A percentile compares a stretch with the other conserved stretches of the same genome.
phyloP scores from a whole-genome alignment of 2,329 filamentous ascomycete genomes.

The Colletotrichum sp. region DNA sequence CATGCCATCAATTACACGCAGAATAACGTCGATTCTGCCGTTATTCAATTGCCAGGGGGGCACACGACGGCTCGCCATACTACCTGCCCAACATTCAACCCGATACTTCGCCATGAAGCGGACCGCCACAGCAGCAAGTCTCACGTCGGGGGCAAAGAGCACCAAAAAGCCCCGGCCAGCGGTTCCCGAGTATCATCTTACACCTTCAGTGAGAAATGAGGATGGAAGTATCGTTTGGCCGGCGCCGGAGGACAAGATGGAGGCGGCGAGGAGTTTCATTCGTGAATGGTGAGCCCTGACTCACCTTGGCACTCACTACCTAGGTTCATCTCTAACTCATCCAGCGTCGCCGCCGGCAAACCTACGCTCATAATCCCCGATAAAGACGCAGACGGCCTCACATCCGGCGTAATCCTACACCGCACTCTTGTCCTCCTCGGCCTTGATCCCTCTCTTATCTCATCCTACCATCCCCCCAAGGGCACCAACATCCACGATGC shows the following conservation, averaged over 20 bases:
- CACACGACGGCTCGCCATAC: neutral
- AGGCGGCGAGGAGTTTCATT: conserved; percentile 60
- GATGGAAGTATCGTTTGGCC: conserved; percentile 64
- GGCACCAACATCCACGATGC: conserved; percentile 63
- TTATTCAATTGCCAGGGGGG: fast-evolving
- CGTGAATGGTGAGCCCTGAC: conserved; percentile 54
- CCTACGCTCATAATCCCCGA: conserved; percentile 68
- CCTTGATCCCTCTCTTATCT: conserved; percentile 55
- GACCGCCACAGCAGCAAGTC: neutral
- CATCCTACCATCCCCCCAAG: conserved; percentile 64
- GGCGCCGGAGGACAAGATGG: conserved; percentile 60
- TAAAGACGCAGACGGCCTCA: conserved; percentile 72
- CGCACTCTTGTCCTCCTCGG: conserved; percentile 65
- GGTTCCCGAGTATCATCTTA: conserved; percentile 50
- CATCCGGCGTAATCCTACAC: conserved; percentile 66
- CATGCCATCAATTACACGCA: neutral
- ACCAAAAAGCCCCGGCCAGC: conserved; percentile 11
- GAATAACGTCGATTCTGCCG: neutral
- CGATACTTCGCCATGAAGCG: conserved; percentile 6
- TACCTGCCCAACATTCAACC: neutral
- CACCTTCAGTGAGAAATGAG: conserved; percentile 43
- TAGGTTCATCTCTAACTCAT: neutral
- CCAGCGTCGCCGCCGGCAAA: conserved; percentile 55
- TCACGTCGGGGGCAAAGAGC: neutral
- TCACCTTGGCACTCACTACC: neutral